A percentile compares a stretch with the other conserved stretches of the same genome.
Evolutionary conservation across 2,329 filamentous ascomycete genomes (phyloP).

Genomic region (Calycina herbarum): DNA sequence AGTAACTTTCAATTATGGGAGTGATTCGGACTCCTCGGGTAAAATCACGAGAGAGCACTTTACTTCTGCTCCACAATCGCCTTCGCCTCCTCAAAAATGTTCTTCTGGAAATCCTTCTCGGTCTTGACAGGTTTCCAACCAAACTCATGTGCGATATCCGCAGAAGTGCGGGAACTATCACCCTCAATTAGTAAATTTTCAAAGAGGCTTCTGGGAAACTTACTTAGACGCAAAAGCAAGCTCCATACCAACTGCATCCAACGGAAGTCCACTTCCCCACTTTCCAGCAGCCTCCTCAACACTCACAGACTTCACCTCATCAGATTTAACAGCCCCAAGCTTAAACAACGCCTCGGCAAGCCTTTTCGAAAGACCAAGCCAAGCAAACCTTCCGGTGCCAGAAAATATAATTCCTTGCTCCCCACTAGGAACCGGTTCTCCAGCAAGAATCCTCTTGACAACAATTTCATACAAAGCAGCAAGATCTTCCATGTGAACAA

Average conservation of each 20-base stretch:
- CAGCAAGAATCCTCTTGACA: constrained; percentile 37
- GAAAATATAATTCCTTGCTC: constrained; percentile 45
- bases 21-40: background rate
- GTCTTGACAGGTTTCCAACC: constrained; percentile 4
- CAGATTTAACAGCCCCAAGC: constrained; percentile 36
- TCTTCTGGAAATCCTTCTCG: constrained; percentile 3
- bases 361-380: constrained; percentile 40
- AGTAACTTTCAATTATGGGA: background rate
- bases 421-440: constrained; percentile 39
- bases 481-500: constrained; percentile 48
- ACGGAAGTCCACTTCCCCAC: constrained; percentile 21
- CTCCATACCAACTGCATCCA: constrained; percentile 31
- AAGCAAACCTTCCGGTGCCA: constrained; percentile 41
- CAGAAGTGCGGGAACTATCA: background rate
- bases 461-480: constrained; percentile 43
- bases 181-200: background rate
- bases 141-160: background rate
- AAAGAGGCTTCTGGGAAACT: background rate
- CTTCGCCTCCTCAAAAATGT: constrained; percentile 4
- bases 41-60: background rate
- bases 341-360: constrained; percentile 38
- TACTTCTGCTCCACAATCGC: background rate
- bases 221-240: constrained; percentile 37
- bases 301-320: constrained; percentile 29
- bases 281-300: constrained; percentile 34